A percentile compares a stretch with the other conserved stretches of the same genome.
Evolutionary conservation across 352 stramenopile species (phyloP).

Genomic region (Pythium sukuiense): DNA sequence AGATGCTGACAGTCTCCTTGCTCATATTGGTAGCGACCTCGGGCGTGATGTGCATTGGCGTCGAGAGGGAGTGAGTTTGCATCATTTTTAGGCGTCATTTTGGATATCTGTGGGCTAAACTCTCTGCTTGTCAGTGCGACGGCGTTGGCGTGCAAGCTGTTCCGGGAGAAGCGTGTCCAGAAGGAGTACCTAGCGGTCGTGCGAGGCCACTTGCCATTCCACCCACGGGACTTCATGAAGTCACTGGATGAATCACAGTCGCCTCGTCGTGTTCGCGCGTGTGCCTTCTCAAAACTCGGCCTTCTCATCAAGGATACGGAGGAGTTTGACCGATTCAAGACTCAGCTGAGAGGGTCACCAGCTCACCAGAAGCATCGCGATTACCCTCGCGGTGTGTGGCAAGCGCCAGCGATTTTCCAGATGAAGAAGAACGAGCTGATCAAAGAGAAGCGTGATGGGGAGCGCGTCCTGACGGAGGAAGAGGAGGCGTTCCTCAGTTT

Average conservation of each 20-base stretch:
- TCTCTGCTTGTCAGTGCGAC: conserved; percentile 49
- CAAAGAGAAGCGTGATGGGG: conserved; percentile 18
- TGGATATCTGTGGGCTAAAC: not conserved
- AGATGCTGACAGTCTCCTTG: not conserved
- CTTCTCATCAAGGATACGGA: conserved; percentile 74
- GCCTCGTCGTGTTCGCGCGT: conserved; percentile 30
- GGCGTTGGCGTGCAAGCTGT: conserved; percentile 61
- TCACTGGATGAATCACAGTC: conserved; percentile 11
- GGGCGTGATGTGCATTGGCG: conserved; percentile 80
- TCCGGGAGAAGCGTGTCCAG: conserved; percentile 74
- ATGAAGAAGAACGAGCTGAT: conserved; percentile 61
- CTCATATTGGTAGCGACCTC: conserved; percentile 58
- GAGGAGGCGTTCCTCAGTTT: conserved; percentile 21
- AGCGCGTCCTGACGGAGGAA: conserved; percentile 30
- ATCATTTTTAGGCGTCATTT: not conserved
- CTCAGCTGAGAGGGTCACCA: conserved; percentile 51
- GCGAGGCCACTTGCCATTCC: conserved; percentile 62
- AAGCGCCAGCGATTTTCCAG: conserved; percentile 63
- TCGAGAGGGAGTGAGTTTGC: conserved; percentile 57
- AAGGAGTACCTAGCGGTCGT: conserved; percentile 89
- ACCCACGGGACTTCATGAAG: conserved; percentile 36
- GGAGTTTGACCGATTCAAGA: conserved; percentile 53
- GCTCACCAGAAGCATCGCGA: conserved; percentile 46
- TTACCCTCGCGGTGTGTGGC: conserved; percentile 57
- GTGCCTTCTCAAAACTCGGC: conserved; percentile 63